Evolutionary conservation across 495 filamentous ascomycete genomes (phyloP).

Genomic region (Neurospora sp.): DNA sequence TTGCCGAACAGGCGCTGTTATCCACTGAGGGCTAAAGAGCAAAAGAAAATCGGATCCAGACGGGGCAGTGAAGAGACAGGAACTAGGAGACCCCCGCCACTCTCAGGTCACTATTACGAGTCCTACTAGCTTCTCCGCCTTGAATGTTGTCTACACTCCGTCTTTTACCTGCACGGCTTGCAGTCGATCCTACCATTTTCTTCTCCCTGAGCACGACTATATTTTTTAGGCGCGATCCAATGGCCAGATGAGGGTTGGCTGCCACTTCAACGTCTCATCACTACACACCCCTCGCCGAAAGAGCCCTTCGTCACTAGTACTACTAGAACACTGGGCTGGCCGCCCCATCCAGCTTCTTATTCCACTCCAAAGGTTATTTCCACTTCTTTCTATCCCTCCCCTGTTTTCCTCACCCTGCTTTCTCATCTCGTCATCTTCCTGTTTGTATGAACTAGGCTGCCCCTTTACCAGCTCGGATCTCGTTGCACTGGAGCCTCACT

Average conservation of each 20-base stretch:
- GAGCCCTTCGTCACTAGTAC: constrained; percentile 26
- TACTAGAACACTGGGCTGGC: constrained; percentile 34
- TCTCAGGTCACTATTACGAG: constrained; percentile 6
- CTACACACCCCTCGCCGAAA: constrained; percentile 30
- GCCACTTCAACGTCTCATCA: constrained; percentile 42
- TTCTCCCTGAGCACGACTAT: constrained; percentile 22
- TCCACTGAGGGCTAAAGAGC: constrained; percentile 1
- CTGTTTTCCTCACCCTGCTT: constrained; percentile 5
- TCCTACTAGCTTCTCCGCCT: constrained; percentile 21
- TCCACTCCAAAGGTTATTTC: constrained; percentile 38
- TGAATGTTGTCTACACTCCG: constrained; percentile 13
- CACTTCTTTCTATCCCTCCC: constrained; percentile 24
- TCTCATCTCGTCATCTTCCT: constrained; percentile 3
- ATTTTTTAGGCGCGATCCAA: constrained; percentile 21
- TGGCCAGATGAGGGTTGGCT: constrained; percentile 39
- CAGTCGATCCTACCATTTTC: constrained; percentile 15
- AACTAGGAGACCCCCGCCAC: constrained; percentile 24
- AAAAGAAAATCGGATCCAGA: constrained; percentile 14
- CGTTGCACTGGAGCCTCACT: not conserved
- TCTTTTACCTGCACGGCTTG: constrained; percentile 11
- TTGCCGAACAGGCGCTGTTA: constrained; percentile 9
- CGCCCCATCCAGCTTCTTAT: constrained; percentile 41
- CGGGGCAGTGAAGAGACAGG: constrained; percentile 14
- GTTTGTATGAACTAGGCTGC: constrained; percentile 1
- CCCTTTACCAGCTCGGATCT: constrained; percentile 1